Base-by-base conservation (phyloP, 345 rosid species). In the Gossypium mustelinum region DNA sequence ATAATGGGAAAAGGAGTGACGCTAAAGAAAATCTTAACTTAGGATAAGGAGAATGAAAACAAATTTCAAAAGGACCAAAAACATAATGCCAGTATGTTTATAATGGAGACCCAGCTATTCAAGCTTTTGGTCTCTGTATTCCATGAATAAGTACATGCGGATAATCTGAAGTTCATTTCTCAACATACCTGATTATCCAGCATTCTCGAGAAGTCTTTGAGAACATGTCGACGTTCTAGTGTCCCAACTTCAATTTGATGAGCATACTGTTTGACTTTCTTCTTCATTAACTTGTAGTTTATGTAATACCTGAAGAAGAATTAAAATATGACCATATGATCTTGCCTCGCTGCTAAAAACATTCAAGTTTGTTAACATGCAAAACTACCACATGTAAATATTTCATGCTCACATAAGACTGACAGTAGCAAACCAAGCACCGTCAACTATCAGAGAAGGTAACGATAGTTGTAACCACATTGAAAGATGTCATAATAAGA, bases 201-300 rank as follows among this genome's bases (percentile, higher is more conserved):
- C 99, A 93, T 90, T 77, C 90, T 88, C 9, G 99, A 96, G 91
- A 96, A 96, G 85, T 96, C 98, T 89, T 93, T 96, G 74, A 93
- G 97, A 75, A 96, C 99, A 73, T 89, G 91, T 67, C 85, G 89
- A 58, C 90, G 97, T 79, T 96, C 95, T 73, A 72, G 88, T 60
- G 86, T 75, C 73, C 97, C 99, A 52, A 77, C 87, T 82, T 84
- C 87, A 58, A 96, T 93, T 82, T 96, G 97, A 6, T 79, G 91
- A 80, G 85, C 89, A 82, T 96, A 90, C 74, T 92, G 92, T 79
- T 82, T 89, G 81, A 96, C 97, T 79, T 75, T 96, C 86, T 92
- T 92, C 86, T 93, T 96, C 99, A 93, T 96, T 76, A 90, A 78
- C 72, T 96, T 96, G 73, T 96, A 96, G 81, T 93, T 93, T 77